Evolutionary conservation across 1,139 yeast species (phyloP), one percentile per base, ranked within the genome.

Genomic region (Wickerhamiella infanticola): DNA sequence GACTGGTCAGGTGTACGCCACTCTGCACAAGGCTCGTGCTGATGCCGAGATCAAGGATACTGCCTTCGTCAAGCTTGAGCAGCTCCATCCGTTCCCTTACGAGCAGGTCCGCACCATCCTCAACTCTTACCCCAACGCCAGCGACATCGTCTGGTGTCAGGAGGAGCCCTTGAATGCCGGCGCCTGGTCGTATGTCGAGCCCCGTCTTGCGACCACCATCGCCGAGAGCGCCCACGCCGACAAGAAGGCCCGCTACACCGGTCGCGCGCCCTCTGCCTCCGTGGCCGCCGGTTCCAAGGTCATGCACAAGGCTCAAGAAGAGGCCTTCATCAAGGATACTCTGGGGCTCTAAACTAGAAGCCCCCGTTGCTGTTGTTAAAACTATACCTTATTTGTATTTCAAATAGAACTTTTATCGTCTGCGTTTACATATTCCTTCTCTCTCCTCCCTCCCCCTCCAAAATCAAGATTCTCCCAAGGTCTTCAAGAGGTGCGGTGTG

Each of bases 81-180:
- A 93, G 72, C 64, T 88, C 59, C 96, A 93, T 63, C 99, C 99
- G 66, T 93, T 93, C 97, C 98, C 98, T 67, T 93, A 72, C 68
- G 90, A 93, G 50, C 95, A 84, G 70, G 70, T 93, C 59, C 81
- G 86, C 63, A 96, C 88, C 59, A 69, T 84, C 36, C 70, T 93
- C 58, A 73, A 84, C 67, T 64, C 77, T 47, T 93, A 81, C 73
- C 85, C 94, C 61, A 79, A 79, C 64, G 63, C 81, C 52, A 80
- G 81, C 65, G 98, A 93, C 63, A 70, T 93, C 58, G 94, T 86
- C 42, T 93, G 93, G 93, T 81, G 94, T 68, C 98, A 93, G 72
- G 99, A 93, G 72, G 99, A 93, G 73, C 98, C 98, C 58, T 75
- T 90, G 69, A 93, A 93, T 72, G 90, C 90, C 80, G 98, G 98